These are phyloP conservation scores for Trichoderma atroviride DNA, from an alignment of 2,329 filamentous ascomycete species.

Conservation along the genomic window DNA sequence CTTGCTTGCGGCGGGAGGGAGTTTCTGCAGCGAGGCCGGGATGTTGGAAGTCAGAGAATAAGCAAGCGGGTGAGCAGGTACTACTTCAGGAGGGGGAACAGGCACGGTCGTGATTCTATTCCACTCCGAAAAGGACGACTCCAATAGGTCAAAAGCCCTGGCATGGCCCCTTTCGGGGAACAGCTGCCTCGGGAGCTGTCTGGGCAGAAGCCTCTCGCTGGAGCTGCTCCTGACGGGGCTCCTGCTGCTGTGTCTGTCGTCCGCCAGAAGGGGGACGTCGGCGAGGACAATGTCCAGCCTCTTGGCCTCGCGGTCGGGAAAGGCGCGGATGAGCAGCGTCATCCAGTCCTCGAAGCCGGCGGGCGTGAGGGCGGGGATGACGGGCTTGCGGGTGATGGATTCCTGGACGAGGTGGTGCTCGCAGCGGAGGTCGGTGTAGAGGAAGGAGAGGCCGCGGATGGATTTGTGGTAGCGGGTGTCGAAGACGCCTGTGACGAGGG, in stretches of 20 bases:
- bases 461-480: slow-evolving; percentile 40
- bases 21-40: slow-evolving; percentile 7
- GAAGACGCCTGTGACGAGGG: slow-evolving; percentile 53
- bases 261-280: slow-evolving; percentile 66
- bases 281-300: slow-evolving; percentile 70
- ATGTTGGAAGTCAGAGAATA: not conserved
- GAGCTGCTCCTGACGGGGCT: slow-evolving; percentile 34
- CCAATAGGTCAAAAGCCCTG: slow-evolving; percentile 59
- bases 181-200: slow-evolving; percentile 73
- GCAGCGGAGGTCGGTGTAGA: slow-evolving; percentile 58
- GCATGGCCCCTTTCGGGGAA: slow-evolving; percentile 65
- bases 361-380: slow-evolving; percentile 66
- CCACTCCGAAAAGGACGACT: slow-evolving; percentile 14
- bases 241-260: slow-evolving; percentile 28
- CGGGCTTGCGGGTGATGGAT: slow-evolving; percentile 53
- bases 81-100: not conserved
- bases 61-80: not conserved
- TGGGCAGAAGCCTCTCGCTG: slow-evolving; percentile 74
- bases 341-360: slow-evolving; percentile 73
- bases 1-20: slow-evolving; percentile 15
- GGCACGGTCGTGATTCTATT: not conserved
- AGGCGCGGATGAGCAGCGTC: slow-evolving; percentile 70
- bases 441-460: slow-evolving; percentile 41
- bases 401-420: slow-evolving; percentile 68
- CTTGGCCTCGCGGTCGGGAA: slow-evolving; percentile 73